Evolutionary conservation across 768 basidiomycete species (phyloP).

Genomic region (Porphyrellus cyaneotinctus): DNA sequence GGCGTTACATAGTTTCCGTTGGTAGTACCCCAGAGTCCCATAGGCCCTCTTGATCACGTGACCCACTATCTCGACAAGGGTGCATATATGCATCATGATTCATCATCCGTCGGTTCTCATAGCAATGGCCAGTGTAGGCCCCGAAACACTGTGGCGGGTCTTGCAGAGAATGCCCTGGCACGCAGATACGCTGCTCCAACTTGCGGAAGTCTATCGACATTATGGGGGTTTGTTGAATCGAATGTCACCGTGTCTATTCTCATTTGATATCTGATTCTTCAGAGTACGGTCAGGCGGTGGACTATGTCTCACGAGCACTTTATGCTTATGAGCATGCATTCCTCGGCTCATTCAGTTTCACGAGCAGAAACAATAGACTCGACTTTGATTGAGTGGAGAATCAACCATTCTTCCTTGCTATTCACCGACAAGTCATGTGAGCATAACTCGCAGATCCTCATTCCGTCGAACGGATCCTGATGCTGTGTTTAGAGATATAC

Average conservation of each 20-base stretch:
- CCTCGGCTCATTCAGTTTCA: constrained; percentile 81
- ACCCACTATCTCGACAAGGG: too few relatives aligned
- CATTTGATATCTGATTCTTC: not conserved
- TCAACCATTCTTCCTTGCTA: constrained; percentile 83
- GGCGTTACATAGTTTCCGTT: too few relatives aligned
- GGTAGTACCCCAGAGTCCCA: too few relatives aligned
- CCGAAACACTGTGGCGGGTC: constrained; percentile 72
- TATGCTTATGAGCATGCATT: constrained; percentile 93
- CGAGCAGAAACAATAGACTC: constrained; percentile 73
- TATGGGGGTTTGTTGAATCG: constrained; percentile 66
- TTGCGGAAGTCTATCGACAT: constrained; percentile 45
- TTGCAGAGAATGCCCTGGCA: constrained; percentile 85
- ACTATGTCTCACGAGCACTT: constrained; percentile 87
- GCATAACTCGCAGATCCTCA: constrained; percentile 29
- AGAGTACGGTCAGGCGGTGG: constrained; percentile 83
- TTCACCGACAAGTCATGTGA: constrained; percentile 80
- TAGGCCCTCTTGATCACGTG: too few relatives aligned
- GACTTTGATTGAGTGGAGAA: constrained; percentile 92
- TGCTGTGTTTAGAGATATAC: constrained; percentile 58
- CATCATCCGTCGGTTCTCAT: constrained; percentile 2
- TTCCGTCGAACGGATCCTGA: not conserved
- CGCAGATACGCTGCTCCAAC: constrained; percentile 67
- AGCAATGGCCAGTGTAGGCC: constrained; percentile 44
- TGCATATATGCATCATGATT: constrained; percentile 2
- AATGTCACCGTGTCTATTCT: not conserved